These are phyloP conservation scores for Backusella sp. DNA, from an alignment of 192 early-diverging fungal genomes.

Conservation along the genomic window DNA sequence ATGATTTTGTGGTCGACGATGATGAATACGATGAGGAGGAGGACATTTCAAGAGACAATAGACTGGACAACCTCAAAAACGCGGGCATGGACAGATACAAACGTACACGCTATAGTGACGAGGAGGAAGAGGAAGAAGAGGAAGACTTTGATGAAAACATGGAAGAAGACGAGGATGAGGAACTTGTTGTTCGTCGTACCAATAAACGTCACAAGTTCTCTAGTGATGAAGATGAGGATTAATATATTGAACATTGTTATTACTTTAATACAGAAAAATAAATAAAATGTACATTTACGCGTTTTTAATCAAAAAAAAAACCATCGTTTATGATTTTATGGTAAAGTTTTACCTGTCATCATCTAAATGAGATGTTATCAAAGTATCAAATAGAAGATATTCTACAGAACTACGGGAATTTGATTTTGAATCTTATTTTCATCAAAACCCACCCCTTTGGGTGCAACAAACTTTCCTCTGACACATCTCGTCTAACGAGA, in stretches of 20 bases:
- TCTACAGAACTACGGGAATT: too few species aligned
- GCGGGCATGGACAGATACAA: slow-evolving; percentile 31
- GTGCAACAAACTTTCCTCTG: too few species aligned
- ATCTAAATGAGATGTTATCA: too few species aligned
- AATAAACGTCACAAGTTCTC: slow-evolving; percentile 25
- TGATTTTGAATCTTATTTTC: too few species aligned
- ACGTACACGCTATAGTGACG: slow-evolving; percentile 20
- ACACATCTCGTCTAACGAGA: too few species aligned
- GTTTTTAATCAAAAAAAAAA: too few species aligned
- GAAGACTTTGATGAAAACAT: slow-evolving; percentile 21
- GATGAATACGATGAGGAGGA: slow-evolving; percentile 44
- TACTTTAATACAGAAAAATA: too few species aligned
- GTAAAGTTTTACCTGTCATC: too few species aligned
- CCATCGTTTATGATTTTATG: too few species aligned
- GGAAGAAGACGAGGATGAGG: slow-evolving; percentile 32
- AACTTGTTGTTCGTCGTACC: slow-evolving; percentile 14
- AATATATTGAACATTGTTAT: not conserved
- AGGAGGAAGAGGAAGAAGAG: slow-evolving; percentile 33
- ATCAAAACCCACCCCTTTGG: too few species aligned
- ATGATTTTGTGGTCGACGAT: slow-evolving; percentile 58
- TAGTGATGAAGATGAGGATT: slow-evolving; percentile 34
- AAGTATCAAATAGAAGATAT: too few species aligned
- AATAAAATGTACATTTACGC: too few species aligned
- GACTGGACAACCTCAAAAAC: slow-evolving; percentile 25
- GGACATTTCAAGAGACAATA: slow-evolving; percentile 36